Conservation (phyloP, 129 eudicot species). For the Tanacetum coccineum region DNA sequence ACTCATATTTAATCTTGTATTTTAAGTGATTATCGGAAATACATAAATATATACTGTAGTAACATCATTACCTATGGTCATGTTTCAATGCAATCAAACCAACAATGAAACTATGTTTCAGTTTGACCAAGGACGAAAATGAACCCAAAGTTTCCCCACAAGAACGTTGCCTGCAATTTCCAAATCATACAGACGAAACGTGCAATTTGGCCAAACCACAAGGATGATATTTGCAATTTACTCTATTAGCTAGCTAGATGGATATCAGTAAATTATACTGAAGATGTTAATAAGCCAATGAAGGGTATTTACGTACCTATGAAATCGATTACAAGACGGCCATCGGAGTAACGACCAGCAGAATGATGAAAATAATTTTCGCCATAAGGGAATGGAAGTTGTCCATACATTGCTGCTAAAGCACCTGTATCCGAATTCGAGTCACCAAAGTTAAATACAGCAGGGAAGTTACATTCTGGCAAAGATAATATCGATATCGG, state of each 20-base stretch:
- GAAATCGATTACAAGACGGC: conserved; percentile 58
- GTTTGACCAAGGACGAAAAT: too few species aligned
- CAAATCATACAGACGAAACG: too few species aligned
- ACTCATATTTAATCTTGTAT: not conserved
- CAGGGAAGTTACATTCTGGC: conserved; percentile 39
- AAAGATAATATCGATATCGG: conserved; percentile 12
- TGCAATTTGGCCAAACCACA: too few species aligned
- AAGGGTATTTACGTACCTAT: conserved; percentile 27
- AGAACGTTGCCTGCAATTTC: too few species aligned
- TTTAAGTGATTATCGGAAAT: too few species aligned
- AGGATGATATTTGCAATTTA: too few species aligned
- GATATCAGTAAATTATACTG: not conserved
- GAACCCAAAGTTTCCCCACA: too few species aligned
- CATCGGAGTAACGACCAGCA: conserved; percentile 44
- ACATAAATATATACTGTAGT: too few species aligned
- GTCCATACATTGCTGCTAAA: conserved; percentile 36
- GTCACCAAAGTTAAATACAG: conserved; percentile 53
- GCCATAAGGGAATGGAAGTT: conserved; percentile 27
- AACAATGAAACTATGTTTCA: too few species aligned
- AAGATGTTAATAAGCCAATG: not conserved
- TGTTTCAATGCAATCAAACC: not conserved
- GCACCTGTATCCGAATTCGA: conserved; percentile 67
- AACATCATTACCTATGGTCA: too few species aligned
- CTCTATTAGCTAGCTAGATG: too few species aligned
- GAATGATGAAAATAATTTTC: conserved; percentile 9